A percentile compares a stretch with the other conserved stretches of the same genome.
Conservation (phyloP, 345 rosid species). For the rapeseed (Brassica napus) region DNA sequence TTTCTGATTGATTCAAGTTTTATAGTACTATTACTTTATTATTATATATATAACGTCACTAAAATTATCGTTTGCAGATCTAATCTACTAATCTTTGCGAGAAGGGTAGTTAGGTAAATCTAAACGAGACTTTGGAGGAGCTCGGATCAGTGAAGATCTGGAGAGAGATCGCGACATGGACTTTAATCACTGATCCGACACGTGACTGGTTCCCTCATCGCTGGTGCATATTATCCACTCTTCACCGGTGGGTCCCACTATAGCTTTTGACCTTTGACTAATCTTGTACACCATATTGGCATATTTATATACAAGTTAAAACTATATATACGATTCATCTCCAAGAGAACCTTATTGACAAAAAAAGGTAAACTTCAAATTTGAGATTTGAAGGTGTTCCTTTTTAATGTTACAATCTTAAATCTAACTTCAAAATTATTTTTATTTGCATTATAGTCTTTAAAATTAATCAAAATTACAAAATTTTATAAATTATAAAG, state of each 20-base stretch:
- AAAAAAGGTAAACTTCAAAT: too few relatives aligned
- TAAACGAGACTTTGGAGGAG: neutral
- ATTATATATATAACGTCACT: neutral
- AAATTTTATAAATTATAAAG: too few relatives aligned
- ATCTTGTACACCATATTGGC: neutral
- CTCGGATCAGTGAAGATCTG: constrained; percentile 29
- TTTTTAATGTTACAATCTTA: too few relatives aligned
- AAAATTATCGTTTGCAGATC: neutral
- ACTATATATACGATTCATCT: too few relatives aligned
- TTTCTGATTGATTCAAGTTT: constrained; percentile 13
- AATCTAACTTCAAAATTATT: too few relatives aligned
- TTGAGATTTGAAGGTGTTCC: too few relatives aligned
- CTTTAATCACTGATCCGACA: constrained; percentile 17
- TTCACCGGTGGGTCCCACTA: constrained; percentile 19
- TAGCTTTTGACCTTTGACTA: constrained; percentile 23
- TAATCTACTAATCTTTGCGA: neutral
- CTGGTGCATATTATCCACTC: constrained; percentile 31
- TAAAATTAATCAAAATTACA: too few relatives aligned
- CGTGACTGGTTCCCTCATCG: constrained; percentile 39
- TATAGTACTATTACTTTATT: neutral
- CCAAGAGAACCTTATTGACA: too few relatives aligned
- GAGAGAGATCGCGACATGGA: constrained; percentile 28
- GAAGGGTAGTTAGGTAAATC: constrained; percentile 7
- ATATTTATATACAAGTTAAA: too few relatives aligned
- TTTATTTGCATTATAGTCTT: too few relatives aligned